Percentiles rank a stretch among this genome's conserved stretches.
Evolutionary conservation across 257 asterid genomes (phyloP).

Genomic region (Henckelia pumila): DNA sequence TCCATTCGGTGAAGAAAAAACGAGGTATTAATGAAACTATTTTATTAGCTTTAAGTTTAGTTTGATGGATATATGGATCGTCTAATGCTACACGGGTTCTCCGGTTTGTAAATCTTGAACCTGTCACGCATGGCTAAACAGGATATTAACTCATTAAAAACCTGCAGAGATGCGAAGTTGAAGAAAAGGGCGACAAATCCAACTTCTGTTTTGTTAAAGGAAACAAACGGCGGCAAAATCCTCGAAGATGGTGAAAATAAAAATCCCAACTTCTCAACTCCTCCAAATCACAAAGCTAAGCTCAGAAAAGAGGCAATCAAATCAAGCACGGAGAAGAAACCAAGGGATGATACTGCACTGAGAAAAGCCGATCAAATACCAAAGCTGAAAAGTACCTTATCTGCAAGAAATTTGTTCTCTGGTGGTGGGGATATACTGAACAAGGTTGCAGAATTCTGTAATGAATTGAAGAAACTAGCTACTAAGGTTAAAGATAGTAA

Average conservation of each 20-base stretch:
- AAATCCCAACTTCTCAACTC: slow-evolving; percentile 65
- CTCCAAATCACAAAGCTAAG: slow-evolving; percentile 40
- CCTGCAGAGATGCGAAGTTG: slow-evolving; percentile 69
- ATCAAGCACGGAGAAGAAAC: slow-evolving; percentile 60
- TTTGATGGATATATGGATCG: not conserved
- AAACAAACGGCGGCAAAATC: slow-evolving; percentile 29
- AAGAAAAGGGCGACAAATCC: slow-evolving; percentile 64
- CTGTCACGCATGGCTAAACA: slow-evolving; percentile 4
- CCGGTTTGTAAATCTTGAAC: slow-evolving; percentile 2
- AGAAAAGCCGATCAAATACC: slow-evolving; percentile 43
- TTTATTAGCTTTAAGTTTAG: not conserved
- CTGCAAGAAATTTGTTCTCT: slow-evolving; percentile 78
- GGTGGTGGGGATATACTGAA: slow-evolving; percentile 83
- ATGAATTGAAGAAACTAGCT: slow-evolving; percentile 75
- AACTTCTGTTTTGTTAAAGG: slow-evolving; percentile 42
- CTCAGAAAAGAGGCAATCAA: slow-evolving; percentile 50
- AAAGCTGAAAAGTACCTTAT: slow-evolving; percentile 72
- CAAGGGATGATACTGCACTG: slow-evolving; percentile 26
- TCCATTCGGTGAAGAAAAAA: slow-evolving; percentile 54
- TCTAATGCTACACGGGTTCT: not conserved
- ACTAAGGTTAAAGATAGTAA: slow-evolving; percentile 44
- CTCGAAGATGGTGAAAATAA: slow-evolving; percentile 69
- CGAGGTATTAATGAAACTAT: slow-evolving; percentile 43
- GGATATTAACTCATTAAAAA: not conserved
- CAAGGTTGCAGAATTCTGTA: slow-evolving; percentile 86